Base-by-base conservation (phyloP, 768 basidiomycete species). In the Mycena epipterygia region DNA sequence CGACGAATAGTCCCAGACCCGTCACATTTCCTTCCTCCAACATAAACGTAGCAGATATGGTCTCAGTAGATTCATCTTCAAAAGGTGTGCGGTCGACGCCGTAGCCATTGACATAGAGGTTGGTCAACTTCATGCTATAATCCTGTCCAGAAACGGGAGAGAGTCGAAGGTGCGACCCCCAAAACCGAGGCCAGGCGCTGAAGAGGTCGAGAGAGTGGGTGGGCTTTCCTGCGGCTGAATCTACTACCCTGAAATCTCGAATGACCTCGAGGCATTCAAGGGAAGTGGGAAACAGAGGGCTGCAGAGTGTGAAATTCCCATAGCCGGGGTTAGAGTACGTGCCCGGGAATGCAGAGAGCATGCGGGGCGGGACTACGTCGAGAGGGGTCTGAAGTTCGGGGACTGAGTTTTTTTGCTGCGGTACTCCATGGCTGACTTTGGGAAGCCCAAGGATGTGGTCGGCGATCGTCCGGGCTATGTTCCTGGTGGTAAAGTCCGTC, bases 311-410 rank as follows among this genome's bases (percentile, higher is more conserved):
- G 51, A 86, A 64, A 2, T 77, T 58, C 44, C 81, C 82, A 41
- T 87, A 86, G 14, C 84, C 83, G 1, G 79, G 73, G 58, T 81
- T 75, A 3, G 55, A 13, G 70, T 85, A 87, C 0, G 79, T 81
- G 14, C 86, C 84, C 8, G 80, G 66, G 48, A 83, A 79, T 0
- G 68, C 73, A 2, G 78, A 75, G n/a, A 82, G 60, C 7, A 74
- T 58, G 8, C 72, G n/a, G 32, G 37, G 35, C 42, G 29, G 17
- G 17, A 23, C 2, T 23, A 42, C 21, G 23, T 19, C 3, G 17
- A 1, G 5, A 17, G 49, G 37, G 6, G 25, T 12, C 27, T 19
- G 37, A 37, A 42, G 37, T 25, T 53, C 37, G 14, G 59, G n/a
- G 9, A n/a, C 19, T 21, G 27, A 23, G 2, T 5, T 14, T n/a